Conservation (phyloP, 1,139 yeast species). For the Magnusiomyces suaveolens region DNA sequence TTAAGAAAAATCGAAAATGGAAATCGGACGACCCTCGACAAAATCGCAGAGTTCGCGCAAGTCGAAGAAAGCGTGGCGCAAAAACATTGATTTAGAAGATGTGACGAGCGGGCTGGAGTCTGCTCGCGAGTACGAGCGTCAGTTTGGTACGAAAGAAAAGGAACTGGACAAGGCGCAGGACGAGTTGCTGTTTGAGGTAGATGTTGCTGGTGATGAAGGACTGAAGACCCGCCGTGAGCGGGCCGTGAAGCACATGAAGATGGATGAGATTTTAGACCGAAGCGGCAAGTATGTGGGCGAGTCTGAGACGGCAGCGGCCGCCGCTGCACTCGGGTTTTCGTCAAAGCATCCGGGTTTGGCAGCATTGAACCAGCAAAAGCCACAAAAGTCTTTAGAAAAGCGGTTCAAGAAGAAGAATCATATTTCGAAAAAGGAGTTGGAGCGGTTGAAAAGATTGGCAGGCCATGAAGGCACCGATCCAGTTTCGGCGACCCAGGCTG, state of each 20-base stretch:
- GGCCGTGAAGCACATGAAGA: conserved; percentile 41
- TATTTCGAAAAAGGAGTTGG: conserved; percentile 57
- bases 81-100: conserved; percentile 79
- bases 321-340: background rate
- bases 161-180: conserved; percentile 18
- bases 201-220: conserved; percentile 51
- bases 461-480: conserved; percentile 49
- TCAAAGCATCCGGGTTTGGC: conserved; percentile 2
- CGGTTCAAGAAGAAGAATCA: conserved; percentile 38
- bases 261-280: conserved; percentile 57
- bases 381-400: conserved; percentile 29
- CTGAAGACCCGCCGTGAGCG: conserved; percentile 31
- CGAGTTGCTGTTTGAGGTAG: conserved; percentile 58
- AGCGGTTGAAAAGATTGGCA: conserved; percentile 63
- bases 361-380: background rate
- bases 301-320: background rate
- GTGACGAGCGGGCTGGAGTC: conserved; percentile 63
- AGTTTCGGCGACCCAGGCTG: conserved; percentile 36
- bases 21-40: conserved; percentile 29
- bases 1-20: conserved; percentile 16
- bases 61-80: conserved; percentile 94
- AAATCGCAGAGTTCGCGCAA: conserved; percentile 65
- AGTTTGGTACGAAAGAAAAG: conserved; percentile 26
- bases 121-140: conserved; percentile 55
- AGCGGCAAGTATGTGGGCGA: background rate